Evolutionary conservation across 2,329 filamentous ascomycete species (phyloP).

Genomic region (Emericellopsis atlantica): DNA sequence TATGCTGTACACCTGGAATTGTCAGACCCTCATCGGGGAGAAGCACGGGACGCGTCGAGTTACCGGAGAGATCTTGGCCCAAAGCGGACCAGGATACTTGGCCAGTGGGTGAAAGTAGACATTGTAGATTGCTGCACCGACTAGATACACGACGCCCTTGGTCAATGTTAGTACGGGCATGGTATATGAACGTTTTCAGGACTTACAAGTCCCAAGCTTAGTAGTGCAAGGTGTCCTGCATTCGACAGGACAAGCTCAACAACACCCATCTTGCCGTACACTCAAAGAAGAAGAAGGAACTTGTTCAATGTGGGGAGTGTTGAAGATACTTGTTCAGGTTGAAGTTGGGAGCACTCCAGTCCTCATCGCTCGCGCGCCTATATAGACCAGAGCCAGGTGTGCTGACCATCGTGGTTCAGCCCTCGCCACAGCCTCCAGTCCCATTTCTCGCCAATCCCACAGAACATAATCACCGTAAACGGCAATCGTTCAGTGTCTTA

Average conservation of each 20-base stretch:
- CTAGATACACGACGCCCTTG: slow-evolving; percentile 5
- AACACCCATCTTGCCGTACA: slow-evolving; percentile 3
- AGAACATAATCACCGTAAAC: not conserved
- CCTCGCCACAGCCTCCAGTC: not conserved
- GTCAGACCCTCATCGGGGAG: not conserved
- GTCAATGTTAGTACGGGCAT: not conserved
- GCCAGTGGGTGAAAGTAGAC: slow-evolving; percentile 17
- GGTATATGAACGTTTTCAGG: not conserved
- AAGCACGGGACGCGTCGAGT: not conserved
- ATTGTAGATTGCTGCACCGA: slow-evolving; percentile 11
- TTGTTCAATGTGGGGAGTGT: not conserved
- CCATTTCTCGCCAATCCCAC: not conserved
- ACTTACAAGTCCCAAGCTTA: slow-evolving; percentile 2
- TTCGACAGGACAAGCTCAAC: slow-evolving; percentile 3
- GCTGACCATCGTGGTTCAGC: not conserved
- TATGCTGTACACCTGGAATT: slow-evolving; percentile 7
- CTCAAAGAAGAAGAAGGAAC: not conserved
- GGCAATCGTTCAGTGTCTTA: too few species aligned
- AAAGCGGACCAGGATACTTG: slow-evolving; percentile 12
- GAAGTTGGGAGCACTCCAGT: too few species aligned
- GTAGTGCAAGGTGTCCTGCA: not conserved
- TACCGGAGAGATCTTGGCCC: slow-evolving; percentile 7
- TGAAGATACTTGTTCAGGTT: too few species aligned
- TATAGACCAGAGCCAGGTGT: slow-evolving; percentile 1
- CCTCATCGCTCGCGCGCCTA: too few species aligned